Evolutionary conservation across 2,329 filamentous ascomycete species (phyloP).

Genomic region (Pseudogymnoascus sp.): DNA sequence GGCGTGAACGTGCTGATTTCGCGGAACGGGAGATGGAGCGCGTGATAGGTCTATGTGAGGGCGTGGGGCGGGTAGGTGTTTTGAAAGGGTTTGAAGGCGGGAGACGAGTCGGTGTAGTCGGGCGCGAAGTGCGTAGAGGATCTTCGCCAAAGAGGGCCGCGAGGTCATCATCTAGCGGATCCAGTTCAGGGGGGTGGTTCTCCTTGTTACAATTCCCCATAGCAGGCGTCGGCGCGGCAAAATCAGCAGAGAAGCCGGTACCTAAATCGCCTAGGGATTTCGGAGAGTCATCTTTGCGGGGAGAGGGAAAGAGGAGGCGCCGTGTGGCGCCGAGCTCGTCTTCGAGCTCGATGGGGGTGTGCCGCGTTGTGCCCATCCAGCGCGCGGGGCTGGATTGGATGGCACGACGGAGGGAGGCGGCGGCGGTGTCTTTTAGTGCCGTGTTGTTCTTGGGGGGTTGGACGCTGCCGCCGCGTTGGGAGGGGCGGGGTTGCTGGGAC

Average conservation of each 20-base stretch:
- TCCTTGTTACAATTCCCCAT: conserved; percentile 21
- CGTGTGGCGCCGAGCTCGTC: conserved; percentile 51
- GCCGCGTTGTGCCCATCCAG: conserved; percentile 41
- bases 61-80: conserved; percentile 28
- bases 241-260: conserved; percentile 37
- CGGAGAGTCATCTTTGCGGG: conserved; percentile 55
- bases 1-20: conserved; percentile 21
- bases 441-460: conserved; percentile 23
- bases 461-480: conserved; percentile 20
- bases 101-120: conserved; percentile 24
- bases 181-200: conserved; percentile 21
- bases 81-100: conserved; percentile 25
- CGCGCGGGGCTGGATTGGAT: conserved; percentile 33
- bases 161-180: conserved; percentile 22
- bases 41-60: conserved; percentile 27
- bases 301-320: conserved; percentile 70
- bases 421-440: conserved; percentile 26
- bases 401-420: conserved; percentile 25
- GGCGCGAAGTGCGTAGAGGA: conserved; percentile 18
- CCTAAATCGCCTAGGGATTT: conserved; percentile 55
- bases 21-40: conserved; percentile 26
- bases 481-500: background rate
- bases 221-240: conserved; percentile 15
- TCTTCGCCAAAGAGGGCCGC: conserved; percentile 28
- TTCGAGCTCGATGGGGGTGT: conserved; percentile 50